A percentile compares a stretch with the other conserved stretches of the same genome.
Evolutionary conservation across 129 eudicot species (phyloP).

Genomic region (Escallonia rubra): DNA sequence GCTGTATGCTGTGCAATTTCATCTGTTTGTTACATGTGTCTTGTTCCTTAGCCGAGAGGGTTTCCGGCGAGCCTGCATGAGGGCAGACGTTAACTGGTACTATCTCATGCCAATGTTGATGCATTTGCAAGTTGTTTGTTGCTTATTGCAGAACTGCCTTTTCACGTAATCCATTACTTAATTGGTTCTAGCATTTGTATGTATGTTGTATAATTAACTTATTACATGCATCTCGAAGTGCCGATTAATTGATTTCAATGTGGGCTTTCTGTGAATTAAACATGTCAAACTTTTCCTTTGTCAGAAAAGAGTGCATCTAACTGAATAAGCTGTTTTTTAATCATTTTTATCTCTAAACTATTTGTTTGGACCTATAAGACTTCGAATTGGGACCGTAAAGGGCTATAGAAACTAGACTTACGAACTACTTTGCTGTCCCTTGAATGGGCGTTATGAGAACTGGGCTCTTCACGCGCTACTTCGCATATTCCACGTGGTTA

Average conservation of each 20-base stretch:
- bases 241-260: background rate
- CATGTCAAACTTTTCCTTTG: background rate
- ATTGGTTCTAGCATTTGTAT: background rate
- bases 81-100: conserved; percentile 82
- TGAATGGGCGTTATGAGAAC: too few relatives aligned
- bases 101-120: conserved; percentile 16
- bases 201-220: background rate
- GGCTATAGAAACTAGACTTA: too few relatives aligned
- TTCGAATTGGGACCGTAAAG: too few relatives aligned
- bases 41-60: conserved; percentile 97
- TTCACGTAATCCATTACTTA: background rate
- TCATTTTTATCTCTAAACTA: too few relatives aligned
- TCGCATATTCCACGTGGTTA: too few relatives aligned
- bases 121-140: conserved; percentile 10
- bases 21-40: conserved; percentile 79
- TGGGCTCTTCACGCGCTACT: too few relatives aligned
- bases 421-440: too few relatives aligned
- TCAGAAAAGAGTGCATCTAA: background rate
- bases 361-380: too few relatives aligned
- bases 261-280: too few relatives aligned
- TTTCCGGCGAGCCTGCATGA: conserved; percentile 92
- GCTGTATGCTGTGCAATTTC: conserved; percentile 98
- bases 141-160: background rate
- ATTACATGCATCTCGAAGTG: background rate
- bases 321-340: too few relatives aligned